Percentiles rank a stretch among this genome's conserved stretches.
Conservation (phyloP, 371 early-diverging fungal species). For the Apophysomyces ossiformis region DNA sequence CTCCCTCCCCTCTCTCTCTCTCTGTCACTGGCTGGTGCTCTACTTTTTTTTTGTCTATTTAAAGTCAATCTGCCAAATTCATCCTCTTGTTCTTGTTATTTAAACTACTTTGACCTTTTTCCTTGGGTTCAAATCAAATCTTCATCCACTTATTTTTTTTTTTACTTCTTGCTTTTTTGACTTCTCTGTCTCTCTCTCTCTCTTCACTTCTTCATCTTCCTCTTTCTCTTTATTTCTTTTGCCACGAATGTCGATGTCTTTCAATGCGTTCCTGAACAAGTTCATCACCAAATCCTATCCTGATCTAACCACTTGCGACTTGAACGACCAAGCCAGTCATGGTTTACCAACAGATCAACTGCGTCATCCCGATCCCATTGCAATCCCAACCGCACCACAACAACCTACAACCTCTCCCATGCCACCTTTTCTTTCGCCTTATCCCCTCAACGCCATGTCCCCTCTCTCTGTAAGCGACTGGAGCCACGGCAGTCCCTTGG, state of each 20-base stretch:
- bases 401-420: constrained; percentile 1
- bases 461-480: constrained; percentile 7
- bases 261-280: constrained; percentile 17
- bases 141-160: too few species aligned
- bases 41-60: constrained; percentile 9
- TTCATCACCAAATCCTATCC: constrained; percentile 12
- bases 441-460: constrained; percentile 4
- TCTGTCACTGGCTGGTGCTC: too few species aligned
- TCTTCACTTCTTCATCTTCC: not conserved
- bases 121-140: too few species aligned
- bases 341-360: constrained; percentile 1
- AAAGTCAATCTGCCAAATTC: constrained; percentile 11
- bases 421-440: not conserved
- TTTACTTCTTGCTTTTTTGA: too few species aligned
- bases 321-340: not conserved
- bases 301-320: not conserved
- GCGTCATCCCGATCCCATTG: not conserved
- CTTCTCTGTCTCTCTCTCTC: not conserved
- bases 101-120: too few species aligned
- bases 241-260: constrained; percentile 11
- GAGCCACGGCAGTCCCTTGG: not conserved
- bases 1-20: too few species aligned
- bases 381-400: not conserved
- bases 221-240: not conserved
- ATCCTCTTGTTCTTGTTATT: not conserved